Evolutionary conservation across 2,329 filamentous ascomycete genomes (phyloP), one percentile per base, ranked within the genome.

Genomic region (Beauveria asiatica): DNA sequence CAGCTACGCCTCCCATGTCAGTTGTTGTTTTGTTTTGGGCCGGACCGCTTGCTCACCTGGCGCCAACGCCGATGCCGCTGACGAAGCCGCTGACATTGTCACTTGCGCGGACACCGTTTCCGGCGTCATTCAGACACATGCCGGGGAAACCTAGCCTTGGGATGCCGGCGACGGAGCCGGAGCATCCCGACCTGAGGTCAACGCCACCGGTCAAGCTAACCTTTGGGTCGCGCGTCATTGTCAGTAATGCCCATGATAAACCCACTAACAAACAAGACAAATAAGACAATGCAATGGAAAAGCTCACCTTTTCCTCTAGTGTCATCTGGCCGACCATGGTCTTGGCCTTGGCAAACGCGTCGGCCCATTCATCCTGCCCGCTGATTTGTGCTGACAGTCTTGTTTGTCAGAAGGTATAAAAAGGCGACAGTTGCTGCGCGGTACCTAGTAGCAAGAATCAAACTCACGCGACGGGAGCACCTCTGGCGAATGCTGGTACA

Each of bases 251-350:
- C 33, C 5, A 37, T 37, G 10, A 33, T 8, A 3, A 2, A 2
- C 44, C 44, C 1, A 19, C n/a, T 4, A 11, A 19, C 8, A 19
- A 21, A 21, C 3, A 45, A 4, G 23, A 19, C n/a, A n/a, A n/a
- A n/a, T n/a, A n/a, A n/a, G n/a, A n/a, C n/a, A n/a, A n/a, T n/a
- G n/a, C n/a, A 45, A 4, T 23, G 25, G 1, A 17, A 23, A 37
- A 13, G 13, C 25, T 33, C 19, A 73, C 83, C 67, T 85, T 88
- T 67, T 88, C 86, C 17, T 85, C 84, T 1, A 88, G 70, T 0
- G 85, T 88, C 80, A 89, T 82, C 55, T 82, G 78, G 30, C 73
- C 73, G 11, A 88, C 85, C 3, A 88, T 71, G 1, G 72, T 68
- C 41, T 78, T 75, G 1, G 86, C 85, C 62, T 80, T 83, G 50